Evolutionary conservation across 208 protist species (phyloP), one percentile per base, ranked within the genome.

Genomic region (Trypanosoma platydactyli): DNA sequence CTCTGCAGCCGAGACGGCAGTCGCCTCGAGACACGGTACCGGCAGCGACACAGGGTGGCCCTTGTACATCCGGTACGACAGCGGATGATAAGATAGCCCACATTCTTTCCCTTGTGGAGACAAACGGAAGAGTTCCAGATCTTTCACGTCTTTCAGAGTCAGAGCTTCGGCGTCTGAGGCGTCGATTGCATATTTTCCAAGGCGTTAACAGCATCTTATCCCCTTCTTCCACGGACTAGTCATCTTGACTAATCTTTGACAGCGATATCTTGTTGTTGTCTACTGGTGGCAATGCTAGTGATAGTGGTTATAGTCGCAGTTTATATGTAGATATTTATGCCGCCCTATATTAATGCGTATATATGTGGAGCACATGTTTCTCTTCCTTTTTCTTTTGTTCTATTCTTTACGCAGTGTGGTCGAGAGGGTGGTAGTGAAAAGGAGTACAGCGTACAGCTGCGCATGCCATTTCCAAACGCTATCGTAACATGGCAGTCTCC

Each of bases 401-500:
- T 68, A 51, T 74, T 58, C 5, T 51, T 18, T 55, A 16, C n/a
- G 16, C n/a, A 51, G 20, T 35, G n/a, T 63, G 5, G 20, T 20
- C 15, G 9, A 49, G 29, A 15, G n/a, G 29, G 22, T 38, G 33
- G 18, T 51, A 62, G 22, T 18, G 15, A 62, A 52, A 16, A 35
- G 24, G 9, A 53, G n/a, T 1, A 9, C 18, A 16, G 18, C 5
- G 5, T 9, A 35, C 12, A 51, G 51, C 3, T 15, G 51, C 30
- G 7, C 49, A 64, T 54, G 50, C 52, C 65, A 24, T 63, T 25
- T 55, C 35, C 68, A 48, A 44, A 61, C 38, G 35, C 45, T 25
- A 45, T 71, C 29, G 64, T 68, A 30, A 75, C 61, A 24, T 91
- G 85, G 82, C 56, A 65, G 22, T 74, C 60, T 16, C 69, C 75